These are phyloP conservation scores for Lophiotrema nucula DNA, from an alignment of 495 filamentous ascomycete species.

Conservation along the genomic window DNA sequence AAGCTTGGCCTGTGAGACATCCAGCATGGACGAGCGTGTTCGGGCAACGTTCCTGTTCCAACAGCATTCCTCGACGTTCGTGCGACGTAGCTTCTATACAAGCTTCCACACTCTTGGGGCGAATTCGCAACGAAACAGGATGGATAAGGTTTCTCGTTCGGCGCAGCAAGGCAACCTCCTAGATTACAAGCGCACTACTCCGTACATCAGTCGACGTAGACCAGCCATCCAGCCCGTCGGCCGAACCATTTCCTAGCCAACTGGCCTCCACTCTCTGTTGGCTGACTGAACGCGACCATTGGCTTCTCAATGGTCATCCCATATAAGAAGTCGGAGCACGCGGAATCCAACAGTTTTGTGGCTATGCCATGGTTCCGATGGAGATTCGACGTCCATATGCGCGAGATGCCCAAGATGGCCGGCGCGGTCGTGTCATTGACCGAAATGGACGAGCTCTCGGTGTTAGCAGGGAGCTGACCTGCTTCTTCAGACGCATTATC, in stretches of 20 bases:
- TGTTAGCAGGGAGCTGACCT: slow-evolving; percentile 13
- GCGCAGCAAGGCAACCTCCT: too few species aligned
- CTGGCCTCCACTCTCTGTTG: slow-evolving; percentile 65
- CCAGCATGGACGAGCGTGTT: too few species aligned
- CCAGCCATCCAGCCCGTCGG: slow-evolving; percentile 40
- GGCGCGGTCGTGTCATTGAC: slow-evolving; percentile 34
- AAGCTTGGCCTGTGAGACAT: slow-evolving; percentile 6
- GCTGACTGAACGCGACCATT: slow-evolving; percentile 69
- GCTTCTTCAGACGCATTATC: slow-evolving; percentile 29
- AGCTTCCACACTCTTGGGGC: too few species aligned
- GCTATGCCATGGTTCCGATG: slow-evolving; percentile 63
- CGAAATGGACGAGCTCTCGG: slow-evolving; percentile 44
- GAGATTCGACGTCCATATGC: slow-evolving; percentile 67
- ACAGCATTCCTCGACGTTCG: too few species aligned
- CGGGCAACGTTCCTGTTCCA: too few species aligned
- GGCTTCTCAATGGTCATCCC: slow-evolving; percentile 64
- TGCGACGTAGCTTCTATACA: too few species aligned
- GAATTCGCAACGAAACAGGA: too few species aligned
- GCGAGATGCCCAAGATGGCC: slow-evolving; percentile 66
- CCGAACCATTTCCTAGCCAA: slow-evolving; percentile 67
- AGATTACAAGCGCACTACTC: too few species aligned
- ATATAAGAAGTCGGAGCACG: slow-evolving; percentile 63
- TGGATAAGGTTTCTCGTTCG: too few species aligned
- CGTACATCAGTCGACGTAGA: slow-evolving; percentile 41
- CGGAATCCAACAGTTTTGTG: slow-evolving; percentile 59